Conservation (phyloP, 2,329 filamentous ascomycete genomes). For the Alternaria alternata region DNA sequence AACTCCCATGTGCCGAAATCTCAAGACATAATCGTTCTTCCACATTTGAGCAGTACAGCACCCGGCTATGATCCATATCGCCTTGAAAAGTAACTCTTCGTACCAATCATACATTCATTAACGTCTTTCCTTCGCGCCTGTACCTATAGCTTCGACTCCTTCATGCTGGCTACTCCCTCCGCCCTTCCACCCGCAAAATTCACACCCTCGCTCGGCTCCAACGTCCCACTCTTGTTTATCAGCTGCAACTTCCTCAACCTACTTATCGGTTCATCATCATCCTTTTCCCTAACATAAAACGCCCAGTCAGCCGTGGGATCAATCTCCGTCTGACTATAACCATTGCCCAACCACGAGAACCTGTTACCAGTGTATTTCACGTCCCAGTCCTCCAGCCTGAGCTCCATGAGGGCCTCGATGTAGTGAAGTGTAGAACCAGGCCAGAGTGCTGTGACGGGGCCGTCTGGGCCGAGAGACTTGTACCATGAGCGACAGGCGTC, state of each 20-base stretch:
- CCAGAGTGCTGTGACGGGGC: slow-evolving; percentile 53
- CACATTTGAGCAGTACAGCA: neutral
- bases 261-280: slow-evolving; percentile 44
- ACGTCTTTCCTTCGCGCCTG: neutral
- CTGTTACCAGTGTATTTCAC: slow-evolving; percentile 50
- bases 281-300: slow-evolving; percentile 46
- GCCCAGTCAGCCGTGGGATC: slow-evolving; percentile 48
- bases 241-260: slow-evolving; percentile 36
- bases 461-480: slow-evolving; percentile 44
- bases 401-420: slow-evolving; percentile 57
- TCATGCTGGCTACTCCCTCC: neutral
- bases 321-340: slow-evolving; percentile 46
- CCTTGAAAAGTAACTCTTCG: neutral
- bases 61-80: neutral
- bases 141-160: neutral
- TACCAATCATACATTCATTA: neutral
- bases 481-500: slow-evolving; percentile 58
- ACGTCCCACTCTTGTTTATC: slow-evolving; percentile 44
- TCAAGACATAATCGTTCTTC: too few relatives aligned
- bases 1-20: neutral
- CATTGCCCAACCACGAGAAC: slow-evolving; percentile 52
- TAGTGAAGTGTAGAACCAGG: slow-evolving; percentile 60
- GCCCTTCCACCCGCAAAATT: slow-evolving; percentile 25
- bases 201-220: slow-evolving; percentile 22
- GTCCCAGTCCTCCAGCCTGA: slow-evolving; percentile 59